phyloP scores from a whole-genome alignment of 306 rosid species.

The Prunus davidiana region DNA sequence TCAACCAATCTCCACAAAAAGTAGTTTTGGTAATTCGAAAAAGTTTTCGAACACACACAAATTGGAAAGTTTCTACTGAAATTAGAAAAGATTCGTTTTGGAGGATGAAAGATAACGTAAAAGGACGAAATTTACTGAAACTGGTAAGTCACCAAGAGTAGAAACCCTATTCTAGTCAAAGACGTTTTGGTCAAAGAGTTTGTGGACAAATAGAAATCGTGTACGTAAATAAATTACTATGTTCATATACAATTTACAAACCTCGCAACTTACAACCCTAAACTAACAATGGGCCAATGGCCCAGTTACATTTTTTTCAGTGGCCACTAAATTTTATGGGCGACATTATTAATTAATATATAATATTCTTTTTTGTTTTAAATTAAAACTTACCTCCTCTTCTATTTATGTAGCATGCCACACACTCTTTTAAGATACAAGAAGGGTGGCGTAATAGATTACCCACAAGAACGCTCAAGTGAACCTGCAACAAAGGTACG shows the following conservation, averaged over 20 bases:
- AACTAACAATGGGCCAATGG: background rate
- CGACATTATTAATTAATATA: too few relatives aligned
- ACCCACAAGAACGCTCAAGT: conserved; percentile 24
- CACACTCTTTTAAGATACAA: conserved; percentile 55
- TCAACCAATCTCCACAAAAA: background rate
- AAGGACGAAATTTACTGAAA: background rate
- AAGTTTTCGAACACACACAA: background rate
- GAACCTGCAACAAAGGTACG: conserved; percentile 7
- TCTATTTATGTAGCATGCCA: conserved; percentile 55
- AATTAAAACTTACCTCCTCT: conserved; percentile 13
- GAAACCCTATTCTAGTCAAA: conserved; percentile 13
- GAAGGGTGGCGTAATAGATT: conserved; percentile 22
- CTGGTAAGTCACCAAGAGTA: background rate
- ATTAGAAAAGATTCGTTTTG: background rate
- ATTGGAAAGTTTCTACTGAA: background rate
- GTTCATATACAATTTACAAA: background rate
- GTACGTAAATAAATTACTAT: background rate
- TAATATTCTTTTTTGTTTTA: background rate
- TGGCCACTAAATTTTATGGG: too few relatives aligned
- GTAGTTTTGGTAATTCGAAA: background rate
- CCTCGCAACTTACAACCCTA: background rate
- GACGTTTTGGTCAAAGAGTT: background rate
- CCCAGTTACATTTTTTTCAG: background rate
- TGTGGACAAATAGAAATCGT: background rate
- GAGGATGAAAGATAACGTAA: background rate